Evolutionary conservation across 345 rosid species (phyloP).

Genomic region (Punica granatum): DNA sequence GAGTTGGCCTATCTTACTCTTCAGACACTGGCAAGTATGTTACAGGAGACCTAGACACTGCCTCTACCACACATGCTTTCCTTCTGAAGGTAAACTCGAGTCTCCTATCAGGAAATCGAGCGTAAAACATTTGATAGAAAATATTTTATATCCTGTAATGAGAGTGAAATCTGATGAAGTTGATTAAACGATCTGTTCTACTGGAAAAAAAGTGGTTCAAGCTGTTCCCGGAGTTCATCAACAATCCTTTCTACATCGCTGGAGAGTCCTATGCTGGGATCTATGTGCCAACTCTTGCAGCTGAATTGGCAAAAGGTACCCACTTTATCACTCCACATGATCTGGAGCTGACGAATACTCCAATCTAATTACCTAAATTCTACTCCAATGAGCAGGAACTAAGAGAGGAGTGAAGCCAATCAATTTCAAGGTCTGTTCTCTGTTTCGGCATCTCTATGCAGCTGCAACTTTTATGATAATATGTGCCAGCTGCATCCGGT

Average conservation of each 20-base stretch:
- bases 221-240: slow-evolving; percentile 57
- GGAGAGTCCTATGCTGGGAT: slow-evolving; percentile 96
- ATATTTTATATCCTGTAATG: neutral
- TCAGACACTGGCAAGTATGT: slow-evolving; percentile 39
- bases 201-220: slow-evolving; percentile 61
- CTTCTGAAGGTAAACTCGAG: slow-evolving; percentile 47
- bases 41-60: slow-evolving; percentile 57
- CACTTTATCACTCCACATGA: neutral
- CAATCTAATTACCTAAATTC: neutral
- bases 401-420: slow-evolving; percentile 48
- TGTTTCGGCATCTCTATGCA: neutral
- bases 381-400: slow-evolving; percentile 37
- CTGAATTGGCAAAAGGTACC: slow-evolving; percentile 61
- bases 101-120: neutral
- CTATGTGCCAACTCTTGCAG: slow-evolving; percentile 77
- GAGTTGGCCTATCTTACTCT: slow-evolving; percentile 79
- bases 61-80: slow-evolving; percentile 56
- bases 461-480: neutral
- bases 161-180: neutral
- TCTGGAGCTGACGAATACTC: neutral
- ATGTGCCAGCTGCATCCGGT: neutral
- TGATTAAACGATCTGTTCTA: neutral
- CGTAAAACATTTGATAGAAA: neutral
- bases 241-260: slow-evolving; percentile 64
- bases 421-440: slow-evolving; percentile 51